These are phyloP conservation scores for Saccharomyces kudriavzevii DNA, from an alignment of 805 yeast genomes.

Conservation along the genomic window DNA sequence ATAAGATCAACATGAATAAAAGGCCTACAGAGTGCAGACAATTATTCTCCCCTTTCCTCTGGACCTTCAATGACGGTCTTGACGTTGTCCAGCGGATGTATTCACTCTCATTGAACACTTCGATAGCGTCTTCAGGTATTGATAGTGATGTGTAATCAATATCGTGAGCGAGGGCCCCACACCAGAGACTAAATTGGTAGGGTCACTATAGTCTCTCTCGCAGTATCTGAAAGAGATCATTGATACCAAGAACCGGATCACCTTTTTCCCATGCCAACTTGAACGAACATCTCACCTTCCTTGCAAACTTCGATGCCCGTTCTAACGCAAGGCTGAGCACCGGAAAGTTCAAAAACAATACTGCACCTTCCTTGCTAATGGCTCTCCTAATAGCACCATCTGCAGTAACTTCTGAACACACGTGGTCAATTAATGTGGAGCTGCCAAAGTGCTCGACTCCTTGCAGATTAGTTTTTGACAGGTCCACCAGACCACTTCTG, in stretches of 20 bases:
- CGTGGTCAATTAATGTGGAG: too few relatives aligned
- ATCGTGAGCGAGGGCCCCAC: slow-evolving; percentile 60
- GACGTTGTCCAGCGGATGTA: slow-evolving; percentile 55
- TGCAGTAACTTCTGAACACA: slow-evolving; percentile 35
- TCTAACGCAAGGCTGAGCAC: slow-evolving; percentile 68
- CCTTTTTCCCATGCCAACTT: slow-evolving; percentile 77
- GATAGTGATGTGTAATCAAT: slow-evolving; percentile 65
- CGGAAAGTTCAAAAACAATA: slow-evolving; percentile 78
- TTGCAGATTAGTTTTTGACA: slow-evolving; percentile 56
- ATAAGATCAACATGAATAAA: too few relatives aligned
- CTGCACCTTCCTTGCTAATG: slow-evolving; percentile 34
- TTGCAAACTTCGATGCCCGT: slow-evolving; percentile 55
- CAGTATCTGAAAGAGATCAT: slow-evolving; percentile 70
- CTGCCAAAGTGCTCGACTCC: slow-evolving; percentile 61
- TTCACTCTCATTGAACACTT: slow-evolving; percentile 63
- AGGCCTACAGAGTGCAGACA: too few relatives aligned
- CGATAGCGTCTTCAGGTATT: slow-evolving; percentile 63
- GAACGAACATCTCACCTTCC: slow-evolving; percentile 68
- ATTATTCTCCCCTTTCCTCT: slow-evolving; percentile 1
- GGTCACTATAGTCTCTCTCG: slow-evolving; percentile 65
- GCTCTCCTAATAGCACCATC: slow-evolving; percentile 25
- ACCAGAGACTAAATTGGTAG: slow-evolving; percentile 56
- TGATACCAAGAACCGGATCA: slow-evolving; percentile 66
- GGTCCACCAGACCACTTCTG: slow-evolving; percentile 62
- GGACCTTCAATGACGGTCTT: slow-evolving; percentile 84